Evolutionary conservation across 2,329 filamentous ascomycete genomes (phyloP).

Genomic region (Beauveria sp.): DNA sequence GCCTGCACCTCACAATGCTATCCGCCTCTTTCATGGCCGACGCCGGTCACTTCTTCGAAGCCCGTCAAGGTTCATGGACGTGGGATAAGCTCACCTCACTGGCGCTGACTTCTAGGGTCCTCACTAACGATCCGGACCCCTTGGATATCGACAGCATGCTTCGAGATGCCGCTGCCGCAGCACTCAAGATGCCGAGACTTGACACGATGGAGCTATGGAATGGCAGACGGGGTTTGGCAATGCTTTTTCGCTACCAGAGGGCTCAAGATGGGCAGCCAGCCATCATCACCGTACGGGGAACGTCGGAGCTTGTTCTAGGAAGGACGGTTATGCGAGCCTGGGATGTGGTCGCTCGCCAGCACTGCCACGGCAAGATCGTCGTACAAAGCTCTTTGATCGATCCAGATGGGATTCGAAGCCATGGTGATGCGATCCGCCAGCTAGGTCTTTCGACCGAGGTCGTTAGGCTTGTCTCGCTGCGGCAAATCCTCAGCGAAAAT

Average conservation of each 20-base stretch:
- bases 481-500: conserved; percentile 13
- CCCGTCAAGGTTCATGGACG: conserved; percentile 16
- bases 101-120: conserved; percentile 23
- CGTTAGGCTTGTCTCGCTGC: conserved; percentile 16
- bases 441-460: conserved; percentile 17
- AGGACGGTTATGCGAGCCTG: conserved; percentile 17
- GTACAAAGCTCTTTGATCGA: conserved; percentile 15
- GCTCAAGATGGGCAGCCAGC: conserved; percentile 14
- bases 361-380: conserved; percentile 14
- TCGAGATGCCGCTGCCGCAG: conserved; percentile 18
- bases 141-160: conserved; percentile 20
- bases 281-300: conserved; percentile 19
- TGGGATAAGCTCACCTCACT: conserved; percentile 24
- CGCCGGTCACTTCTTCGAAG: conserved; percentile 24
- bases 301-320: conserved; percentile 15
- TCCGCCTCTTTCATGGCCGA: conserved; percentile 26
- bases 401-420: conserved; percentile 11
- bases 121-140: conserved; percentile 16
- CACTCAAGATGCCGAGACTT: conserved; percentile 22
- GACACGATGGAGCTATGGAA: conserved; percentile 27
- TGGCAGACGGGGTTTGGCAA: conserved; percentile 18
- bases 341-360: conserved; percentile 17
- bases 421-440: conserved; percentile 19
- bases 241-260: conserved; percentile 18
- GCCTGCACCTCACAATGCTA: conserved; percentile 21